These are phyloP conservation scores for Dryas integrifolia DNA, from an alignment of 331 rosid species.

Conservation along the genomic window DNA sequence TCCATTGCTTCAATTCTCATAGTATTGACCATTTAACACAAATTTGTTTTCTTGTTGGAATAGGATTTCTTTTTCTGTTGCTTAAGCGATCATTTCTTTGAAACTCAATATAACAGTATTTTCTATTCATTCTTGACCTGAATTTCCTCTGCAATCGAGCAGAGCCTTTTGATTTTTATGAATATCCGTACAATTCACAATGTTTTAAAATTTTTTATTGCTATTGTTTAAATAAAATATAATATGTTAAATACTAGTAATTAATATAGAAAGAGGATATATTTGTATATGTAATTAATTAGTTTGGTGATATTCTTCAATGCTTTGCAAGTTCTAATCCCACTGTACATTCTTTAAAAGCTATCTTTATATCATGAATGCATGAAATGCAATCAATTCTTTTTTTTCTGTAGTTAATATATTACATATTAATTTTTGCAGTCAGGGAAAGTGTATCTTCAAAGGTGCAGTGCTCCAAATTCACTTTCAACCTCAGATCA, in stretches of 20 bases:
- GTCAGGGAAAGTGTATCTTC: conserved; percentile 89
- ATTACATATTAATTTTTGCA: conserved; percentile 33
- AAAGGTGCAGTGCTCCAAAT: conserved; percentile 46
- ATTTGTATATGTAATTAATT: background rate
- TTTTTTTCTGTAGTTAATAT: background rate
- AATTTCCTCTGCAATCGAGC: conserved; percentile 32
- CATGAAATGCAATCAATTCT: background rate
- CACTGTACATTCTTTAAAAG: conserved; percentile 15
- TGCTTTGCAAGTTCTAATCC: conserved; percentile 28
- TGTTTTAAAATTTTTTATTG: background rate
- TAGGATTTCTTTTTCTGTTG: background rate
- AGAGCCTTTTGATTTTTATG: conserved; percentile 18
- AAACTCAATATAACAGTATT: conserved; percentile 34
- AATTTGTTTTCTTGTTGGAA: background rate
- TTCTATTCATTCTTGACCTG: conserved; percentile 18
- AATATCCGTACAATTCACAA: background rate
- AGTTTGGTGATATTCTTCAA: conserved; percentile 26
- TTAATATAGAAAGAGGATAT: conserved; percentile 17
- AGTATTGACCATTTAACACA: background rate
- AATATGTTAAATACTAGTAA: background rate
- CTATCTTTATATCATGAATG: conserved; percentile 3
- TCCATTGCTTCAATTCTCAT: background rate
- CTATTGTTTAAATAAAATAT: background rate
- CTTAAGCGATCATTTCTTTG: conserved; percentile 5
- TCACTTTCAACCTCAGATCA: conserved; percentile 35